Evolutionary conservation across 78 protist species (phyloP).

Genomic region (Dictyostelium firmibasis): DNA sequence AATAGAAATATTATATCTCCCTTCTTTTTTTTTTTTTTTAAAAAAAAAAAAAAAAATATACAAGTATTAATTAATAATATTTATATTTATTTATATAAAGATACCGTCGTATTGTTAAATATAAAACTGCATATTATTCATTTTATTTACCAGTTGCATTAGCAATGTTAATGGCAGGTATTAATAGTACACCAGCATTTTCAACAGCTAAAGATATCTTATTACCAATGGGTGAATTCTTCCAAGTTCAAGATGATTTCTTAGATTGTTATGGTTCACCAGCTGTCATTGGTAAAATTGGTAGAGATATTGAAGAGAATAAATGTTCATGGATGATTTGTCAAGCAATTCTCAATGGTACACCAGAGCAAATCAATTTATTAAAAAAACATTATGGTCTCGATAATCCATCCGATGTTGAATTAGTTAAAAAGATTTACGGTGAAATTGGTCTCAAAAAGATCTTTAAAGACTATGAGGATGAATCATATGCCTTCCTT

Average conservation of each 20-base stretch:
- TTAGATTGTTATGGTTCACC: slow-evolving; percentile 98
- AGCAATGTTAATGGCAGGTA: slow-evolving; percentile 92
- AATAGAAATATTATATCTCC: not conserved
- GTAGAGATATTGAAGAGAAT: slow-evolving; percentile 97
- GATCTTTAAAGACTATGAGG: slow-evolving; percentile 47
- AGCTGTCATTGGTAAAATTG: slow-evolving; percentile 96
- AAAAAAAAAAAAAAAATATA: not conserved
- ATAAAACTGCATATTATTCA: slow-evolving; percentile 99
- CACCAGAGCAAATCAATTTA: slow-evolving; percentile 78
- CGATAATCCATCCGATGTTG: slow-evolving; percentile 38
- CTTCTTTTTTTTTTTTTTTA: no score
- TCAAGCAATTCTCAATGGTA: slow-evolving; percentile 82
- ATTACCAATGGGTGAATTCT: slow-evolving; percentile 94
- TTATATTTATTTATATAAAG: not conserved
- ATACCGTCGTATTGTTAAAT: slow-evolving; percentile 93
- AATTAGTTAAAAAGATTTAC: slow-evolving; percentile 39
- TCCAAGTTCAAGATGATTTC: slow-evolving; percentile 98
- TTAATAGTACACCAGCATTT: slow-evolving; percentile 47
- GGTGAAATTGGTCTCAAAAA: slow-evolving; percentile 46
- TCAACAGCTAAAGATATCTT: slow-evolving; percentile 84
- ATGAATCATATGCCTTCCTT: slow-evolving; percentile 9
- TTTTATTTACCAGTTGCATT: slow-evolving; percentile 96
- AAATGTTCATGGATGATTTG: slow-evolving; percentile 97
- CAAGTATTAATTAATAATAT: no score
- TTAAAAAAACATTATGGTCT: slow-evolving; percentile 88